Percentiles rank a stretch among this genome's conserved stretches.
These are phyloP conservation scores for Podospora bellae-mahoneyi DNA, from an alignment of 495 filamentous ascomycete species.

Conservation along the genomic window DNA sequence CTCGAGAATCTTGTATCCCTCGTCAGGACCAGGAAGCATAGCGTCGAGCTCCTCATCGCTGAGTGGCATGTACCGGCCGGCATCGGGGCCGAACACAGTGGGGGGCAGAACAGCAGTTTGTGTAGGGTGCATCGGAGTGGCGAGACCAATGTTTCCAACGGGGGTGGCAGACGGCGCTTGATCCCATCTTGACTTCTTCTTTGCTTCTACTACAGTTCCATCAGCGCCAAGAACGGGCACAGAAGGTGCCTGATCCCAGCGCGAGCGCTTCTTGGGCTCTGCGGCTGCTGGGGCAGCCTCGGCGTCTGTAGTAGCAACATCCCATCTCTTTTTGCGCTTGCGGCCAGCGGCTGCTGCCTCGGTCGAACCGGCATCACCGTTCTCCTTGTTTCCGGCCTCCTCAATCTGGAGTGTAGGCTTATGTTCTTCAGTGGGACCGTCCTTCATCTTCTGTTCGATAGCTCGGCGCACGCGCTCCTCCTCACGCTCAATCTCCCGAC, in stretches of 20 bases:
- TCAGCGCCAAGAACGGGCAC: slow-evolving; percentile 50
- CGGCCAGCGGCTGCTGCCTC: slow-evolving; percentile 53
- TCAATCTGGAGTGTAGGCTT: slow-evolving; percentile 61
- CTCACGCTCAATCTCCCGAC: slow-evolving; percentile 87
- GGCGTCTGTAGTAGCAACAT: slow-evolving; percentile 58
- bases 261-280: slow-evolving; percentile 70
- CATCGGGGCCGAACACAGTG: slow-evolving; percentile 73
- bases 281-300: slow-evolving; percentile 37
- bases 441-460: slow-evolving; percentile 67
- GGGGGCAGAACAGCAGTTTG: slow-evolving; percentile 51
- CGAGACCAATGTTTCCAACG: slow-evolving; percentile 73
- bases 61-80: slow-evolving; percentile 69
- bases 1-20: slow-evolving; percentile 91
- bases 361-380: slow-evolving; percentile 64
- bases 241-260: slow-evolving; percentile 86
- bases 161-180: slow-evolving; percentile 83
- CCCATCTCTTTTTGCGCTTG: slow-evolving; percentile 95
- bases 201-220: slow-evolving; percentile 54
- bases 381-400: slow-evolving; percentile 63
- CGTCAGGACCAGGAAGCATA: slow-evolving; percentile 71
- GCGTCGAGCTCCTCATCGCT: slow-evolving; percentile 93
- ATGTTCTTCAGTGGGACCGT: slow-evolving; percentile 55
- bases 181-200: slow-evolving; percentile 80
- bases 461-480: slow-evolving; percentile 81
- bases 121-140: slow-evolving; percentile 82